Percentiles rank a stretch among this genome's conserved stretches.
These are phyloP conservation scores for Pleurotus tuoliensis DNA, from an alignment of 768 basidiomycete genomes.

Conservation along the genomic window DNA sequence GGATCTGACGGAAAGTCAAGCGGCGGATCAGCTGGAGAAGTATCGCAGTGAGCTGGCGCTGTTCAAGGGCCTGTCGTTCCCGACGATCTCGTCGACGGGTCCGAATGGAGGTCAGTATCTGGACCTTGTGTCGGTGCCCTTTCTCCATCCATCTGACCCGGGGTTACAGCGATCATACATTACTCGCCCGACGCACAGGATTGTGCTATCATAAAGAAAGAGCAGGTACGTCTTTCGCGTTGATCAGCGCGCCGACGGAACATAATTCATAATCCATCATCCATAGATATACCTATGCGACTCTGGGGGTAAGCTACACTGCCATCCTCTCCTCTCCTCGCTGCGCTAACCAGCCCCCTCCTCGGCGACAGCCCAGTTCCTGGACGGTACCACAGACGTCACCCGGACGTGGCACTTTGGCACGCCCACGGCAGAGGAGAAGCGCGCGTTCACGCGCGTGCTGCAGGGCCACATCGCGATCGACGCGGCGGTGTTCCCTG, in stretches of 20 bases:
- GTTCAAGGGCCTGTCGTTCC: conserved; percentile 87
- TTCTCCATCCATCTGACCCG: not conserved
- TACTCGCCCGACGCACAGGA: conserved; percentile 77
- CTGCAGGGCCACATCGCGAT: conserved; percentile 90
- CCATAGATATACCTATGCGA: conserved; percentile 38
- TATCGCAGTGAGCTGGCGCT: conserved; percentile 77
- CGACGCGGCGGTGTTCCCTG: conserved; percentile 80
- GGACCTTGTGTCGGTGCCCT: not conserved
- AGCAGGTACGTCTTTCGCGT: conserved; percentile 31
- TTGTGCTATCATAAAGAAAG: conserved; percentile 70
- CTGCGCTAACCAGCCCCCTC: too few species aligned
- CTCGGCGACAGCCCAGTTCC: conserved; percentile 59
- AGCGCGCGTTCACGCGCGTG: conserved; percentile 86
- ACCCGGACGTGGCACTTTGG: conserved; percentile 95
- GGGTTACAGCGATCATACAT: conserved; percentile 78
- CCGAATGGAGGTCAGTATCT: conserved; percentile 85
- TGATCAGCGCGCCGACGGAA: not conserved
- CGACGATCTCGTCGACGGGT: conserved; percentile 89
- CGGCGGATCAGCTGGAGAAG: conserved; percentile 71
- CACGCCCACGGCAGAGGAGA: conserved; percentile 76
- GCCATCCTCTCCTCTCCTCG: too few species aligned
- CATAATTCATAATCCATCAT: too few species aligned
- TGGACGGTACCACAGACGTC: conserved; percentile 94
- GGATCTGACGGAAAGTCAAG: conserved; percentile 71
- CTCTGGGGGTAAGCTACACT: conserved; percentile 52